Evolutionary conservation across 768 basidiomycete species (phyloP).

Genomic region (Lactarius quietus): DNA sequence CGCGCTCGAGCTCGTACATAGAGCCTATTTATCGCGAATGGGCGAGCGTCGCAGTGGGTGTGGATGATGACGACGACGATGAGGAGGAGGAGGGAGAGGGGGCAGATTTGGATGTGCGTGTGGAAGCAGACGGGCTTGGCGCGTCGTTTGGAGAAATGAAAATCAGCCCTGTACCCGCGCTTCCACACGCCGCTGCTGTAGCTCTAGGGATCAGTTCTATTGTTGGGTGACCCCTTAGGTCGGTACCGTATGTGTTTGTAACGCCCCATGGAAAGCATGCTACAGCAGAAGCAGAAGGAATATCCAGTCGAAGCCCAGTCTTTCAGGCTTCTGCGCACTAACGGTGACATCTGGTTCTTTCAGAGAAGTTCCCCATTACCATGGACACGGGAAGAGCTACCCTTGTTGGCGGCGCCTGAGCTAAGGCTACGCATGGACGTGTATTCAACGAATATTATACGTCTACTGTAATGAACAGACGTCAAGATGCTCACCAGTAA

Average conservation of each 20-base stretch:
- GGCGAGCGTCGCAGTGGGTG: conserved; percentile 69
- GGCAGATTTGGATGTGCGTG: neutral
- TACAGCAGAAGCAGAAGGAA: neutral
- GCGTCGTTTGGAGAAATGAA: conserved; percentile 78
- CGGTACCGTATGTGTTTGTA: neutral
- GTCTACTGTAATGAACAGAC: neutral
- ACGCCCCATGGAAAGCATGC: neutral
- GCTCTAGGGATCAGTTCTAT: conserved; percentile 1
- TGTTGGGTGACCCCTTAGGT: conserved; percentile 3
- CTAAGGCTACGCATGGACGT: neutral
- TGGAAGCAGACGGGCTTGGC: conserved; percentile 53
- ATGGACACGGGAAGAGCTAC: neutral
- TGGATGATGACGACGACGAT: conserved; percentile 63
- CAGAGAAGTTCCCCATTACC: neutral
- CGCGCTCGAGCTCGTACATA: conserved; percentile 72
- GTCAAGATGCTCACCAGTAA: neutral
- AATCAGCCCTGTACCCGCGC: conserved; percentile 55
- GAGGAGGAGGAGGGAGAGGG: conserved; percentile 40
- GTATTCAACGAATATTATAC: no score
- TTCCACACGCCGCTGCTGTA: conserved; percentile 10
- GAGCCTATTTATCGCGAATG: conserved; percentile 87
- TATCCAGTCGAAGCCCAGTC: neutral
- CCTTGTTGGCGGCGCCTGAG: neutral
- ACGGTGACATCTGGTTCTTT: neutral
- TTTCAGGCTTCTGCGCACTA: neutral